Evolutionary conservation across 208 protist species (phyloP).

Genomic region (Wallacemonas sp.): DNA sequence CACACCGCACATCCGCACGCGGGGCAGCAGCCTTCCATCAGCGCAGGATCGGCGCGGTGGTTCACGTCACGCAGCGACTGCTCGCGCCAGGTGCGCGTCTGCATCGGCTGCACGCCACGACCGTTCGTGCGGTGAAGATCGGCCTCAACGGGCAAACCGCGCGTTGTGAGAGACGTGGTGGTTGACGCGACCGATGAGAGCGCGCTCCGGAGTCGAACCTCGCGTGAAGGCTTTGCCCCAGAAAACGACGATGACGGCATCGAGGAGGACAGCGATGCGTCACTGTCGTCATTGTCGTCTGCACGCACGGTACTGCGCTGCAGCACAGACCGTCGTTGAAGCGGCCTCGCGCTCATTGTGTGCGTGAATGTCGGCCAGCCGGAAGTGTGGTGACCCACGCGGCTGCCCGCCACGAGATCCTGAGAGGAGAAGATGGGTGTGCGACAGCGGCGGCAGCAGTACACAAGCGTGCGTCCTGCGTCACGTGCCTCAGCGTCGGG

Average conservation of each 20-base stretch:
- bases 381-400: not conserved
- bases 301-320: constrained; percentile 14
- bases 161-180: constrained; percentile 23
- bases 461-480: too few species aligned
- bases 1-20: constrained; percentile 50
- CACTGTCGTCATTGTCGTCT: too few species aligned
- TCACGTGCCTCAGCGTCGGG: too few species aligned
- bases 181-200: not conserved
- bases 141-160: constrained; percentile 55
- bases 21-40: constrained; percentile 51
- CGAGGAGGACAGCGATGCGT: not conserved
- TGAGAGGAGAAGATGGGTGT: constrained; percentile 4
- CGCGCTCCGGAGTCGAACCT: not conserved
- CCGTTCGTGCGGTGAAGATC: constrained; percentile 42
- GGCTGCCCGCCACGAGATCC: not conserved
- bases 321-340: constrained; percentile 40
- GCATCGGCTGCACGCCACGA: constrained; percentile 6
- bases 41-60: constrained; percentile 42
- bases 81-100: constrained; percentile 55
- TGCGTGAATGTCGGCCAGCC: constrained; percentile 13
- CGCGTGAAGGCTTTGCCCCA: not conserved
- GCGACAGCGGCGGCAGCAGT: not conserved
- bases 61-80: constrained; percentile 64
- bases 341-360: constrained; percentile 30
- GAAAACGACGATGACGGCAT: too few species aligned